A percentile compares a stretch with the other conserved stretches of the same genome.
Evolutionary conservation across 768 basidiomycete genomes (phyloP).

Genomic region (Agrocybe chaxingu): DNA sequence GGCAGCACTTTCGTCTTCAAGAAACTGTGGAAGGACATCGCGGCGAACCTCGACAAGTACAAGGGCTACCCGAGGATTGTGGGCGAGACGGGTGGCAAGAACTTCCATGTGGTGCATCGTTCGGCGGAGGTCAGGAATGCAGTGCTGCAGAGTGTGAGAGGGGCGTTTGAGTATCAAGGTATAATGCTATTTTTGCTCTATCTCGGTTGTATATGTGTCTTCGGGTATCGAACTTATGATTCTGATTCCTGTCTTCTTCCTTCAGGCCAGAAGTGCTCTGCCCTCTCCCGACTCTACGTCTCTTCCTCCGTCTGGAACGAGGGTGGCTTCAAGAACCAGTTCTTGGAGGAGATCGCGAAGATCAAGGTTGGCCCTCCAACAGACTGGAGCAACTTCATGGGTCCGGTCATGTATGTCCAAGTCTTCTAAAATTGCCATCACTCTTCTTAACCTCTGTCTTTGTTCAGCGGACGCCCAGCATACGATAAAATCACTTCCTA

Average conservation of each 20-base stretch:
- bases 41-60: constrained; percentile 83
- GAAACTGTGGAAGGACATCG: constrained; percentile 95
- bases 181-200: constrained; percentile 8
- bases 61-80: constrained; percentile 90
- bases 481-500: constrained; percentile 85
- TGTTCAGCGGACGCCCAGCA: constrained; percentile 69
- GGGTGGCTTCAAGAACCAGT: constrained; percentile 76
- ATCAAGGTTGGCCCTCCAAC: constrained; percentile 80
- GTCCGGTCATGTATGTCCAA: constrained; percentile 81
- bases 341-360: constrained; percentile 72
- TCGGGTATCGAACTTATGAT: neutral
- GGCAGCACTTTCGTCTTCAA: constrained; percentile 95
- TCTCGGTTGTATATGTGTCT: neutral
- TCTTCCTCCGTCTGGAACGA: constrained; percentile 81
- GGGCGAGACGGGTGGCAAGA: constrained; percentile 98
- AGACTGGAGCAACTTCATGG: constrained; percentile 86
- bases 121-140: constrained; percentile 87
- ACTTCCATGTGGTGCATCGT: constrained; percentile 92
- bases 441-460: constrained; percentile 1
- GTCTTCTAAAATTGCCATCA: neutral
- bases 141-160: constrained; percentile 84
- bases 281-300: constrained; percentile 88
- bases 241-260: neutral
- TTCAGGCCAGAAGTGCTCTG: constrained; percentile 93
- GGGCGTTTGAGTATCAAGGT: constrained; percentile 96